These are phyloP conservation scores for Nannizzia gypsea DNA, from an alignment of 2,329 filamentous ascomycete genomes.

Conservation along the genomic window DNA sequence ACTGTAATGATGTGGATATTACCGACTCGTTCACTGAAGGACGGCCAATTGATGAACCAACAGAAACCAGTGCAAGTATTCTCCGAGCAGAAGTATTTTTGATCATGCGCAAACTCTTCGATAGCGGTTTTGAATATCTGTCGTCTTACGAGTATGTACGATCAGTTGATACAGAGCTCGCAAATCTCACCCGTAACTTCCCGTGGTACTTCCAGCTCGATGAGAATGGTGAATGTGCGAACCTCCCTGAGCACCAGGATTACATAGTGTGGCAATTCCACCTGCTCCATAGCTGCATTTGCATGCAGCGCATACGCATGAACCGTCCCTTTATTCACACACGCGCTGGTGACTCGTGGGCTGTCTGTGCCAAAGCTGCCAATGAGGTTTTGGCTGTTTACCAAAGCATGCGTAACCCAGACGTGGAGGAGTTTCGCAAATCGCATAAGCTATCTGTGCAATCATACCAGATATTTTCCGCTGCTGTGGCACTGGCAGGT, in stretches of 20 bases:
- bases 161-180: conserved; percentile 17
- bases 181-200: conserved; percentile 14
- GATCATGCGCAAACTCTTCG: conserved; percentile 16
- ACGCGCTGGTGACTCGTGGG: conserved; percentile 16
- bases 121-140: conserved; percentile 14
- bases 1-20: conserved; percentile 20
- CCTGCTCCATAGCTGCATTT: conserved; percentile 19
- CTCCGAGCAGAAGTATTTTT: conserved; percentile 16
- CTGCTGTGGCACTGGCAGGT: conserved; percentile 19
- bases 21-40: conserved; percentile 14
- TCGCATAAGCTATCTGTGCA: conserved; percentile 19
- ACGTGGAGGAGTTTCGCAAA: conserved; percentile 15
- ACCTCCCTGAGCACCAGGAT: conserved; percentile 14
- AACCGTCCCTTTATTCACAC: conserved; percentile 19
- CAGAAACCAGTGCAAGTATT: conserved; percentile 17
- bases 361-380: conserved; percentile 17
- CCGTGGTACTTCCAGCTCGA: conserved; percentile 20
- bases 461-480: conserved; percentile 20
- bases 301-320: conserved; percentile 20
- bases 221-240: conserved; percentile 8
- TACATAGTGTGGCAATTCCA: conserved; percentile 19
- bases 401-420: conserved; percentile 15
- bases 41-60: conserved; percentile 16
- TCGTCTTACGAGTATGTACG: conserved; percentile 17
- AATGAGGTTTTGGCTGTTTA: conserved; percentile 19